These are phyloP conservation scores for Tolypocladium guangdongense DNA, from an alignment of 2,329 filamentous ascomycete species.

Conservation along the genomic window DNA sequence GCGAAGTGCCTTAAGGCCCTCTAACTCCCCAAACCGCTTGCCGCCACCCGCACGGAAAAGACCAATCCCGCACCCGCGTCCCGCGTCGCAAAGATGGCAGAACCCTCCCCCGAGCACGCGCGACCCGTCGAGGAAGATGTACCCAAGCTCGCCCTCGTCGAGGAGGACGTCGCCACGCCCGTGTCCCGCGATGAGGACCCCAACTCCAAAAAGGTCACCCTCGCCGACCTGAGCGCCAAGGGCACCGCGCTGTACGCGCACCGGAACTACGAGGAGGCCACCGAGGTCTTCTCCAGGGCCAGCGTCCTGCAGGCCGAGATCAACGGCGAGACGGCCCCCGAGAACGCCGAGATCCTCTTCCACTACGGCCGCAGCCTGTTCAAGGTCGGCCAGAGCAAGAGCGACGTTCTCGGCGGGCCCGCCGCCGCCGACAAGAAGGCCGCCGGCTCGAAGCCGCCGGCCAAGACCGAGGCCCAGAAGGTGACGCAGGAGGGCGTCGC, in stretches of 20 bases:
- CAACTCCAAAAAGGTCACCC: slow-evolving; percentile 48
- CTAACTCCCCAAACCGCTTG: neutral
- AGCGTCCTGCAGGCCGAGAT: slow-evolving; percentile 82
- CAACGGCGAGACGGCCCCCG: slow-evolving; percentile 82
- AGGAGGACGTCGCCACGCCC: slow-evolving; percentile 9
- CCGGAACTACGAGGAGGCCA: slow-evolving; percentile 77
- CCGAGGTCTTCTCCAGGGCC: slow-evolving; percentile 80
- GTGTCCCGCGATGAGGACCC: slow-evolving; percentile 29
- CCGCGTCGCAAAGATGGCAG: neutral
- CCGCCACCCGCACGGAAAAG: neutral
- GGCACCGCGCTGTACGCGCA: slow-evolving; percentile 78
- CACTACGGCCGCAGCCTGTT: slow-evolving; percentile 89
- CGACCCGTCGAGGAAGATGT: neutral
- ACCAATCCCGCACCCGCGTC: neutral
- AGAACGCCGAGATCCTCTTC: slow-evolving; percentile 90
- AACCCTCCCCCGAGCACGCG: neutral
- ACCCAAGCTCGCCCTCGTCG: slow-evolving; percentile 5
- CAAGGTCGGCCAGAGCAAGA: slow-evolving; percentile 87
- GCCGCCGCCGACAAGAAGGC: slow-evolving; percentile 47
- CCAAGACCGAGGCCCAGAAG: slow-evolving; percentile 28
- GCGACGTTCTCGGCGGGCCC: slow-evolving; percentile 82
- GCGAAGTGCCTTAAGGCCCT: neutral
- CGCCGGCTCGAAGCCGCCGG: slow-evolving; percentile 29
- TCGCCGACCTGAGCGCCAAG: slow-evolving; percentile 69
- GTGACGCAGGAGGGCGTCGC: slow-evolving; percentile 35